Percentiles rank a stretch among this genome's conserved stretches.
Evolutionary conservation across 2,329 filamentous ascomycete species (phyloP).

Genomic region (Epichloe typhina): DNA sequence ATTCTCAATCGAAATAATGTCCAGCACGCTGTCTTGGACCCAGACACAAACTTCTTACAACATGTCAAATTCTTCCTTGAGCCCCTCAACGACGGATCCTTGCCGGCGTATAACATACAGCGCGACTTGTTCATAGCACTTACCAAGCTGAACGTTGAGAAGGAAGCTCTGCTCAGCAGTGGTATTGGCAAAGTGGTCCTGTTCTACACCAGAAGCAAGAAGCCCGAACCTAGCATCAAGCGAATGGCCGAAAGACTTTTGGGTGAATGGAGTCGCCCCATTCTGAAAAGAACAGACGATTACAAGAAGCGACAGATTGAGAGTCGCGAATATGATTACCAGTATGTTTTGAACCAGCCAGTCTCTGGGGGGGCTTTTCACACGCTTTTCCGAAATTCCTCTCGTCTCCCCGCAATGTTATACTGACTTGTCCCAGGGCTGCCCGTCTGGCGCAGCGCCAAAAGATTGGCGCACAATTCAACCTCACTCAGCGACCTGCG

Average conservation of each 20-base stretch:
- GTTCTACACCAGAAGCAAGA: slow-evolving; percentile 94
- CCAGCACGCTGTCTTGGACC: slow-evolving; percentile 74
- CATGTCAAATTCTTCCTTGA: slow-evolving; percentile 96
- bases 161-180: slow-evolving; percentile 78
- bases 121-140: slow-evolving; percentile 81
- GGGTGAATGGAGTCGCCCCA: slow-evolving; percentile 89
- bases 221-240: slow-evolving; percentile 79
- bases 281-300: slow-evolving; percentile 85
- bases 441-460: slow-evolving; percentile 39
- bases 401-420: no score
- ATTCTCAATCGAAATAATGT: slow-evolving; percentile 83
- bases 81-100: slow-evolving; percentile 80
- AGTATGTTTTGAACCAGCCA: slow-evolving; percentile 25
- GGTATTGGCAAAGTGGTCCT: slow-evolving; percentile 93
- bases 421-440: slow-evolving; percentile 25
- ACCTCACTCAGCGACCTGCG: slow-evolving; percentile 35
- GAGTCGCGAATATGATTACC: slow-evolving; percentile 49
- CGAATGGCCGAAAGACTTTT: slow-evolving; percentile 85
- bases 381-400: background rate
- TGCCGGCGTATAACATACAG: slow-evolving; percentile 95
- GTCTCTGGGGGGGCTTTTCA: background rate
- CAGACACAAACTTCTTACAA: slow-evolving; percentile 88
- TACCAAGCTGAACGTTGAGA: slow-evolving; percentile 71
- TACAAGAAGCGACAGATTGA: slow-evolving; percentile 72
- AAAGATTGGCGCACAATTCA: slow-evolving; percentile 34